A percentile compares a stretch with the other conserved stretches of the same genome.
Conservation (phyloP, 129 eudicot species). For the Flaveria linearis region DNA sequence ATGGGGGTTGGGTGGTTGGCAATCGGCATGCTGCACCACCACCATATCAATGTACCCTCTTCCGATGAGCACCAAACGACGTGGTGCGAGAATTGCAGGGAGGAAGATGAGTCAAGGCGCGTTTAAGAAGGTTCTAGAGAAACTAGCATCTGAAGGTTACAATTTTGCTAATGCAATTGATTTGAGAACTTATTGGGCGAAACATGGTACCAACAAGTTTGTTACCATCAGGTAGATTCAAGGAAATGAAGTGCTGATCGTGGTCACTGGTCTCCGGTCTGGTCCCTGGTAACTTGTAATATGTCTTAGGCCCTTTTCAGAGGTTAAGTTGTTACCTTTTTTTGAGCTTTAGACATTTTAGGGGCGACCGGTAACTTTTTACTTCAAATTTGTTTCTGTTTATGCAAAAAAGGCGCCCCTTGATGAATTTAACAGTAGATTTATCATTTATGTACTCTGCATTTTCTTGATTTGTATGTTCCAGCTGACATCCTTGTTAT, state of each 20-base stretch:
- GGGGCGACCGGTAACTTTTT: neutral
- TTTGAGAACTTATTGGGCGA: conserved; percentile 19
- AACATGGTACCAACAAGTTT: conserved; percentile 23
- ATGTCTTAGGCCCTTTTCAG: conserved; percentile 18
- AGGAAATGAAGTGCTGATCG: neutral
- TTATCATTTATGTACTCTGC: conserved; percentile 5
- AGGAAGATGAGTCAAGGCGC: conserved; percentile 22
- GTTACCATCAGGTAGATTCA: conserved; percentile 21
- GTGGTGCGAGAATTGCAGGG: conserved; percentile 18
- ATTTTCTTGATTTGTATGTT: neutral
- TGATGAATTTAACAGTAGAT: conserved; percentile 15
- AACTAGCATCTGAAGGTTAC: conserved; percentile 22
- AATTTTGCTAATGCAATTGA: conserved; percentile 12
- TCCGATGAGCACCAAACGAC: neutral
- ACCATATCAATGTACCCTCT: neutral
- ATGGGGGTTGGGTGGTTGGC: conserved; percentile 21
- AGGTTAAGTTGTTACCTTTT: conserved; percentile 4
- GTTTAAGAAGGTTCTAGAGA: conserved; percentile 11
- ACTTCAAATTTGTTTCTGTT: neutral
- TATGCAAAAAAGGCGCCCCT: neutral
- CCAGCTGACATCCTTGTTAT: neutral
- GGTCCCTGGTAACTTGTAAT: conserved; percentile 14
- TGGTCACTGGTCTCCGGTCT: neutral
- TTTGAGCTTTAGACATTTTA: conserved; percentile 14
- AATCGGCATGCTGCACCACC: conserved; percentile 20